Percentiles rank a stretch among this genome's conserved stretches.
Conservation (phyloP, 1,139 yeast genomes). For the Fermentozyma sake region DNA sequence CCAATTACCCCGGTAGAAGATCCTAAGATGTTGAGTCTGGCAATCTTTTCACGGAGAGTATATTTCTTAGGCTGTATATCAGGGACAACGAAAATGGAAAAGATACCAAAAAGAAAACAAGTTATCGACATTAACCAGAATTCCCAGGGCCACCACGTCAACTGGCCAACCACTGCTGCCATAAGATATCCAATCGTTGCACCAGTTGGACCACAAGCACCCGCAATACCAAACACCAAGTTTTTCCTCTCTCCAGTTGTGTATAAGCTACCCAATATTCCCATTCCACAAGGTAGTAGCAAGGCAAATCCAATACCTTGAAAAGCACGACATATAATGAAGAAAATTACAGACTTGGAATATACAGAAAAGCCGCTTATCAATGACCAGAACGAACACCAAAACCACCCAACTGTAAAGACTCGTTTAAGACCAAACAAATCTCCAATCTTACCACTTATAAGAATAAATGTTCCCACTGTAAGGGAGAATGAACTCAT, state of each 20-base stretch:
- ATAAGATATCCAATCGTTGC: conserved; percentile 47
- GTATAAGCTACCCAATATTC: conserved; percentile 46
- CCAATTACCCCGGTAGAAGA: conserved; percentile 45
- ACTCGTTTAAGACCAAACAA: conserved; percentile 45
- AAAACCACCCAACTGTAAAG: conserved; percentile 40
- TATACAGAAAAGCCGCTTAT: conserved; percentile 47
- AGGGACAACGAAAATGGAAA: conserved; percentile 34
- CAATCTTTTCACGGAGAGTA: conserved; percentile 8
- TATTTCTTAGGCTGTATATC: conserved; percentile 6
- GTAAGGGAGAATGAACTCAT: conserved; percentile 56
- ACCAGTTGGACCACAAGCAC: conserved; percentile 54
- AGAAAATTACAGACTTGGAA: conserved; percentile 39
- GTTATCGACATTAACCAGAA: conserved; percentile 43
- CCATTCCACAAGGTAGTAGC: conserved; percentile 50
- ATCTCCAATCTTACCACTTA: conserved; percentile 52
- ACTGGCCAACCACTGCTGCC: conserved; percentile 43
- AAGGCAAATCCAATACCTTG: conserved; percentile 55
- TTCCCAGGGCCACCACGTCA: conserved; percentile 50
- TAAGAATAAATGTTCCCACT: conserved; percentile 50
- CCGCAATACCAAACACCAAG: conserved; percentile 46
- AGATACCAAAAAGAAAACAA: conserved; percentile 22
- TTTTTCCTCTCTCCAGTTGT: conserved; percentile 46
- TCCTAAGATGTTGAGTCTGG: conserved; percentile 41
- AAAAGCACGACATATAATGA: conserved; percentile 48
- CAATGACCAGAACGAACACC: conserved; percentile 42